These are phyloP conservation scores for Lentinula lateritia DNA, from an alignment of 768 basidiomycete genomes.

Conservation along the genomic window DNA sequence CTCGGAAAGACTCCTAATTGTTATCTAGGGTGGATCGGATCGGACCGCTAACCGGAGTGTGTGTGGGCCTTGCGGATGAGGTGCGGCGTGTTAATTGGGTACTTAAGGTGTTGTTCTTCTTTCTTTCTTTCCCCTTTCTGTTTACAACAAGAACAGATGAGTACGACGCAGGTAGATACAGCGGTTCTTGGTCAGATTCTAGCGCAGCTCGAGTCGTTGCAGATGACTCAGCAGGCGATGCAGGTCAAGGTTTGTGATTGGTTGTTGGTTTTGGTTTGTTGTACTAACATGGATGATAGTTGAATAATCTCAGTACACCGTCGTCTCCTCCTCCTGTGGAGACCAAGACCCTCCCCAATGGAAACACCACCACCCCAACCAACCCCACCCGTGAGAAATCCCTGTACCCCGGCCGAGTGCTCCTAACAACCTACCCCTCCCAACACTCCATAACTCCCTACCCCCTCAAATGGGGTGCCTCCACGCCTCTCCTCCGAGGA, in stretches of 20 bases:
- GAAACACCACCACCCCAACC: conserved; percentile 21
- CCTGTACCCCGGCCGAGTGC: conserved; percentile 78
- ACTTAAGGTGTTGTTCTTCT: too few species aligned
- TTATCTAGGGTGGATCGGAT: too few species aligned
- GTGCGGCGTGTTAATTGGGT: too few species aligned
- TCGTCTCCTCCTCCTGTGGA: conserved; percentile 6
- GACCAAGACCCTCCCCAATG: conserved; percentile 10
- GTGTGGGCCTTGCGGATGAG: too few species aligned
- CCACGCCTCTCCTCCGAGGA: conserved; percentile 60
- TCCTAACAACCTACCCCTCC: conserved; percentile 90
- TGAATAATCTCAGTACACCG: conserved; percentile 37
- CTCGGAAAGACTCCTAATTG: too few species aligned
- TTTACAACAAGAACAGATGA: too few species aligned
- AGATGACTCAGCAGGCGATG: conserved; percentile 69
- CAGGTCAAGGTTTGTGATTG: conserved; percentile 63
- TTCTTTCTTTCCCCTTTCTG: too few species aligned
- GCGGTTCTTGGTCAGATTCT: conserved; percentile 64
- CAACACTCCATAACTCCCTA: conserved; percentile 84
- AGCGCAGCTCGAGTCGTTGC: conserved; percentile 62
- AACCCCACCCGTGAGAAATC: conserved; percentile 56
- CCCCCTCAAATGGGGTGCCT: conserved; percentile 78
- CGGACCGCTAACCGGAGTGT: too few species aligned
- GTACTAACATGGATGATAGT: conserved; percentile 23
- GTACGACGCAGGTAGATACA: too few species aligned
- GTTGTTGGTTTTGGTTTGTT: background rate